A percentile compares a stretch with the other conserved stretches of the same genome.
Evolutionary conservation across 257 asterid species (phyloP).

Genomic region (Lycium ferocissimum): DNA sequence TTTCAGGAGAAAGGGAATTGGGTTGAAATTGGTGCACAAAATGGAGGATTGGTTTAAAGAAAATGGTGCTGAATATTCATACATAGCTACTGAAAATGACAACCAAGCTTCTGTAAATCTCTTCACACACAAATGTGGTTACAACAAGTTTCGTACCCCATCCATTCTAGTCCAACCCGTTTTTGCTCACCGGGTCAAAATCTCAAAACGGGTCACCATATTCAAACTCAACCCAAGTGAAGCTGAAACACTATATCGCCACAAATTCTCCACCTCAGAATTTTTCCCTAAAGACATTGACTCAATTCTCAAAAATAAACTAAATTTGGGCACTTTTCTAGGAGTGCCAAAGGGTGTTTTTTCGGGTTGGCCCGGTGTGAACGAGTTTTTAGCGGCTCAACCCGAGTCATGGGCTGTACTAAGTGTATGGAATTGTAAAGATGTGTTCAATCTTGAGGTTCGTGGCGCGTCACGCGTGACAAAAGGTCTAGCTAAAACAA

Average conservation of each 20-base stretch:
- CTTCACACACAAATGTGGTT: constrained; percentile 80
- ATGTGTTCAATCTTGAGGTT: constrained; percentile 75
- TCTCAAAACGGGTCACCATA: constrained; percentile 41
- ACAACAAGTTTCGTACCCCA: constrained; percentile 79
- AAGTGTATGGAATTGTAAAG: constrained; percentile 85
- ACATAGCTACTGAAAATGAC: constrained; percentile 88
- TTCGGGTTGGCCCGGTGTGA: constrained; percentile 63
- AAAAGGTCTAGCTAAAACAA: constrained; percentile 52
- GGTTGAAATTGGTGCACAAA: constrained; percentile 60
- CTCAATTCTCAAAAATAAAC: constrained; percentile 60
- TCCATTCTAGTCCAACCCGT: constrained; percentile 80
- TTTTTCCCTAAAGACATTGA: constrained; percentile 93
- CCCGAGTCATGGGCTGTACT: constrained; percentile 92
- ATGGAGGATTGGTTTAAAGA: constrained; percentile 78
- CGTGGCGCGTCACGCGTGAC: constrained; percentile 80
- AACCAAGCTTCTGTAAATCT: constrained; percentile 75
- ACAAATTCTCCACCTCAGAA: constrained; percentile 70
- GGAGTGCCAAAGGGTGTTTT: constrained; percentile 57
- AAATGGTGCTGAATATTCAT: constrained; percentile 80
- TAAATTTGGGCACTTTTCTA: constrained; percentile 71
- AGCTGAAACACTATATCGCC: constrained; percentile 70
- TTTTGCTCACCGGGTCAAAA: constrained; percentile 62
- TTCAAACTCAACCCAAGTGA: constrained; percentile 60
- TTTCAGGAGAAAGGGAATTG: constrained; percentile 87
- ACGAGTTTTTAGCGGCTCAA: constrained; percentile 48